Evolutionary conservation across 1,284 basidiomycete genomes (phyloP), one percentile per base, ranked within the genome.

Genomic region (Stereum hirsutum): DNA sequence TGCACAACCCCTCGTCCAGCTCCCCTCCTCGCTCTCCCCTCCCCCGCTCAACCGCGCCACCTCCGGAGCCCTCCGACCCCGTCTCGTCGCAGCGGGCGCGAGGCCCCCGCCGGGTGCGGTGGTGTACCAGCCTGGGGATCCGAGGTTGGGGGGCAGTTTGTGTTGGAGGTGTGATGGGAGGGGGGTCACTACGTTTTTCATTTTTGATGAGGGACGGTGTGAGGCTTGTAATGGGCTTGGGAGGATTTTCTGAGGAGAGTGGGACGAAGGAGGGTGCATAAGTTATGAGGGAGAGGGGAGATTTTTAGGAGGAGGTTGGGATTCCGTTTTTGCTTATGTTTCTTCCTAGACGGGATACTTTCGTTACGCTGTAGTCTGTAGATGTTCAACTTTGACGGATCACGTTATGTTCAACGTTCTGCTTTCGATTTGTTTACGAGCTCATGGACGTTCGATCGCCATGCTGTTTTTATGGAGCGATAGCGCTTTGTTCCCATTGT

Each of bases 111-210:
- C 64, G 0, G 69, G 68, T 6, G 56, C 72, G 10, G 45, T 70
- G 1, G 71, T 82, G 11, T 71, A 78, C 44, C 48, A 50, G 1
- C 70, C 85, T 0, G 85, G 85, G 2, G 85, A 89, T 55, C 66
- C 79, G n/a, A 60, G 83, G 35, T 63, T 87, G 7, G 85, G 85
- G 1, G 85, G 86, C 0, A 52, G 61, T 33, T 44, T 72, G 46
- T 89, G 85, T 56, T 76, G 70, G 74, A 64, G 69, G 27, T 89
- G 85, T 54, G 63, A 64, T 21, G 85, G 85, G 2, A 57, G 60
- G 17, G 85, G 85, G 1, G 61, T 52, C 28, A 57, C 73, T 27
- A 67, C 65, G 25, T 65, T 77, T 41, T 59, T 85, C 35, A 52
- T 82, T 1, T 69, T 86, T 42, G 80, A 80, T 53, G 57, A 60